Evolutionary conservation across 352 stramenopile genomes (phyloP).

Genomic region (Pythium vanterpoolii): DNA sequence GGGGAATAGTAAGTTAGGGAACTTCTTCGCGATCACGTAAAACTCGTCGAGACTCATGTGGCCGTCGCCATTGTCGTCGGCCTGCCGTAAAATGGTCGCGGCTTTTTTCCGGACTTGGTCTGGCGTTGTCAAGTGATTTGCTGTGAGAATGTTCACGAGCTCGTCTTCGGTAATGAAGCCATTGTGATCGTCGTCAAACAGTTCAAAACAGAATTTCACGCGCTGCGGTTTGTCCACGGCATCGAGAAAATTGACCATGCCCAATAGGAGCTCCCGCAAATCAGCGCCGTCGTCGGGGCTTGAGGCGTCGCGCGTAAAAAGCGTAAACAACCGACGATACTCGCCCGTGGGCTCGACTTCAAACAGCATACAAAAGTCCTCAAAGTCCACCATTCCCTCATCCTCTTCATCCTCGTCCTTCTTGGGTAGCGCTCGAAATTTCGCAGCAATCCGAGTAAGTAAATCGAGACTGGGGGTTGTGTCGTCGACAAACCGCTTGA

Average conservation of each 20-base stretch:
- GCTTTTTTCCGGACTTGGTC: conserved; percentile 84
- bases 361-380: conserved; percentile 83
- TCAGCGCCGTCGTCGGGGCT: conserved; percentile 68
- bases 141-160: conserved; percentile 89
- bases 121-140: conserved; percentile 82
- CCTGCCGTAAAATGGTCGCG: conserved; percentile 80
- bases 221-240: conserved; percentile 70
- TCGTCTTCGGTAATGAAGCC: conserved; percentile 88
- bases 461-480: conserved; percentile 62
- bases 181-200: conserved; percentile 93
- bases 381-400: conserved; percentile 48
- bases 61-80: conserved; percentile 73
- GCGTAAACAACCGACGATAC: conserved; percentile 83
- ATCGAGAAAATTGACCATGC: conserved; percentile 88
- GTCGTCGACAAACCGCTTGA: conserved; percentile 70
- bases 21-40: conserved; percentile 84
- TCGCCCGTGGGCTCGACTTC: conserved; percentile 87
- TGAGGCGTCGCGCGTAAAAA: conserved; percentile 72
- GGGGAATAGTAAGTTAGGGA: conserved; percentile 89
- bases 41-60: conserved; percentile 87
- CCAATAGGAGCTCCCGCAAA: conserved; percentile 89
- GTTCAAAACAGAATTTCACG: conserved; percentile 92
- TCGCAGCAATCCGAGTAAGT: conserved; percentile 50
- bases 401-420: conserved; percentile 33
- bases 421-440: conserved; percentile 60